Evolutionary conservation across 805 yeast genomes (phyloP).

Genomic region (Kazachstania kunashirensis): DNA sequence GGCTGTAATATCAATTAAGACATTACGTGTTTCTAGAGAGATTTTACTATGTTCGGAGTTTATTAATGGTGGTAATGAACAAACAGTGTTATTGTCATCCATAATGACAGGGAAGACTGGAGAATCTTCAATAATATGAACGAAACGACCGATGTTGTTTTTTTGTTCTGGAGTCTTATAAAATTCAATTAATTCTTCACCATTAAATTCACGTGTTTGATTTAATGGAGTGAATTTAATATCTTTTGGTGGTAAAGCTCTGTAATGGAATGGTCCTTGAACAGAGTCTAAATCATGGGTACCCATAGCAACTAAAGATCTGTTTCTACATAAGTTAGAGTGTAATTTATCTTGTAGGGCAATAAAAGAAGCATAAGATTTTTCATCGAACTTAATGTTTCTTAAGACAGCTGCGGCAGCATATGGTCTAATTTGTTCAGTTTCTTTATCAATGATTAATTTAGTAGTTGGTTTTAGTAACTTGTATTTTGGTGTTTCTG

Average conservation of each 20-base stretch:
- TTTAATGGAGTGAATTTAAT: conserved; percentile 68
- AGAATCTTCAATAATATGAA: conserved; percentile 78
- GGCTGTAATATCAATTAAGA: conserved; percentile 90
- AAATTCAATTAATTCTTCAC: conserved; percentile 73
- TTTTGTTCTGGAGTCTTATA: conserved; percentile 62
- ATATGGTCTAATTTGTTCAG: conserved; percentile 72
- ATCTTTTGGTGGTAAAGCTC: conserved; percentile 71
- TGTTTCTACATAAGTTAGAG: conserved; percentile 89
- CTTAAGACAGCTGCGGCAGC: conserved; percentile 94
- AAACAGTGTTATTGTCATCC: conserved; percentile 65
- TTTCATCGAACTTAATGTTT: conserved; percentile 68
- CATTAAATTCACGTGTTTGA: conserved; percentile 61
- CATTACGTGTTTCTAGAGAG: conserved; percentile 71
- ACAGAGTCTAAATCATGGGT: conserved; percentile 88
- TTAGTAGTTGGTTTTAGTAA: conserved; percentile 54
- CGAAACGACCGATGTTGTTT: conserved; percentile 78
- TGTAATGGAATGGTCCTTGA: conserved; percentile 76
- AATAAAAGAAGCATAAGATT: conserved; percentile 88
- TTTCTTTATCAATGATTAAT: conserved; percentile 67
- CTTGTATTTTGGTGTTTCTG: conserved; percentile 54
- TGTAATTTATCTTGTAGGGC: conserved; percentile 94
- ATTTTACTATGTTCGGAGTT: conserved; percentile 88
- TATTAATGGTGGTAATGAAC: conserved; percentile 95
- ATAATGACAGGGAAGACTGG: conserved; percentile 86
- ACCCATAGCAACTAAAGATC: conserved; percentile 96